Conservation (phyloP, 768 basidiomycete genomes). For the Lentinula aciculospora region DNA sequence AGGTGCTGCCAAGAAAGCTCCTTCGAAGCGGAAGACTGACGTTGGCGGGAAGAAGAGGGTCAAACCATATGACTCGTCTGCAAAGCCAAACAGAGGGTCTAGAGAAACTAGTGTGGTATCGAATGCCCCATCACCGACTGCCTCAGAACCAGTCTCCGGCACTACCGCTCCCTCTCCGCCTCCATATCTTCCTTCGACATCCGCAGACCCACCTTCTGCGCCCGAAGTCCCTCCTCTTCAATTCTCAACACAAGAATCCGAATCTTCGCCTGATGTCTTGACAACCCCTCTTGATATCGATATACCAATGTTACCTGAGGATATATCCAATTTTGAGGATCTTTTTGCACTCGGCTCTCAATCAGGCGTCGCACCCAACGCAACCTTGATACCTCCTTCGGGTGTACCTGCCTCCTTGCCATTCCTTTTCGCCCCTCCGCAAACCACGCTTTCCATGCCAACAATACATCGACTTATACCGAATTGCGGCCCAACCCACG, state of each 20-base stretch:
- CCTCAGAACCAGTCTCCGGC: conserved; percentile 23
- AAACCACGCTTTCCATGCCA: conserved; percentile 49
- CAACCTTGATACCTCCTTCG: conserved; percentile 8
- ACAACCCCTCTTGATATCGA: conserved; percentile 39
- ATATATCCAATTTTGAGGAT: conserved; percentile 11
- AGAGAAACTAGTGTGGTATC: conserved; percentile 50
- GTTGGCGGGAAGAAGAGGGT: conserved; percentile 48
- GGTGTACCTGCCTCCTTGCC: conserved; percentile 15
- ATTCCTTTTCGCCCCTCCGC: conserved; percentile 63
- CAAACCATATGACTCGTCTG: conserved; percentile 62
- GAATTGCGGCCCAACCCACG: conserved; percentile 78
- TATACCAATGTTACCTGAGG: conserved; percentile 30
- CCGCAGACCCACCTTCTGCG: conserved; percentile 10
- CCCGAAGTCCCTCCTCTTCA: conserved; percentile 27
- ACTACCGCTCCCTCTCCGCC: conserved; percentile 44
- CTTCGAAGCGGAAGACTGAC: conserved; percentile 49
- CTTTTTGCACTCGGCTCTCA: conserved; percentile 10
- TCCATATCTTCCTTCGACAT: conserved; percentile 4
- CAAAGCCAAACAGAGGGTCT: conserved; percentile 34
- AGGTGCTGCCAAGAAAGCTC: conserved; percentile 14
- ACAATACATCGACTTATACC: conserved; percentile 85
- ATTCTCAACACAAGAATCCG: conserved; percentile 34
- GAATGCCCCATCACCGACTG: conserved; percentile 42
- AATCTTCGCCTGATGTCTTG: conserved; percentile 41
- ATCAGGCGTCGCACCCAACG: conserved; percentile 15